phyloP scores from a whole-genome alignment of 345 rosid genomes.

The Garcia nutans region DNA sequence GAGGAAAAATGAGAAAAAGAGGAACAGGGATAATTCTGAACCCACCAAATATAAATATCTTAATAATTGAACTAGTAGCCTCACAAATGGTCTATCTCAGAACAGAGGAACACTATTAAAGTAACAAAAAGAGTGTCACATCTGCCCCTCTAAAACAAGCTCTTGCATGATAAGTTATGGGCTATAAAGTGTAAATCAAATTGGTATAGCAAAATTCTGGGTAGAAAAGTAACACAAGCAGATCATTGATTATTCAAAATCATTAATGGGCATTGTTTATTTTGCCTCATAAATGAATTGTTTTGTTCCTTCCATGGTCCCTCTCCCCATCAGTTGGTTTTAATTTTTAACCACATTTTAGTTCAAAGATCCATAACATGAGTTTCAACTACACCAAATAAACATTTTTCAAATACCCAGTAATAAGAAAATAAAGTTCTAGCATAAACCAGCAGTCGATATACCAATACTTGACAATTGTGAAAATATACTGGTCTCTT shows the following conservation, averaged over 20 bases:
- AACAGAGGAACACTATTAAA: not conserved
- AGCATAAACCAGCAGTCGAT: too few species aligned
- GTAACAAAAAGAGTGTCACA: not conserved
- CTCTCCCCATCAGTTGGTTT: not conserved
- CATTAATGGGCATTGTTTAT: not conserved
- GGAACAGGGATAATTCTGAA: not conserved
- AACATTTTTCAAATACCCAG: too few species aligned
- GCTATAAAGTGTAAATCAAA: not conserved
- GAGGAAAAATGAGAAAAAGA: not conserved
- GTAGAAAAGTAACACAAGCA: too few species aligned
- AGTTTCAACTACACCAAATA: too few species aligned
- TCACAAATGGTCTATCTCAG: not conserved
- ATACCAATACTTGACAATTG: too few species aligned
- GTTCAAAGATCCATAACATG: too few species aligned
- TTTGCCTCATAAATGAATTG: not conserved
- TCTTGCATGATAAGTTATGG: not conserved
- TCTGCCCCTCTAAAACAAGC: not conserved
- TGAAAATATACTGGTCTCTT: too few species aligned
- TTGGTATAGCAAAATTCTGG: not conserved
- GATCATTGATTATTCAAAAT: constrained; percentile 1
- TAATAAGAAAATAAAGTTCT: too few species aligned
- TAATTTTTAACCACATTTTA: not conserved
- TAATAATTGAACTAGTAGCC: not conserved
- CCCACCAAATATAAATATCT: not conserved
- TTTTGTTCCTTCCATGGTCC: not conserved